phyloP scores from a whole-genome alignment of 345 rosid species.

The Tarenaya hassleriana region DNA sequence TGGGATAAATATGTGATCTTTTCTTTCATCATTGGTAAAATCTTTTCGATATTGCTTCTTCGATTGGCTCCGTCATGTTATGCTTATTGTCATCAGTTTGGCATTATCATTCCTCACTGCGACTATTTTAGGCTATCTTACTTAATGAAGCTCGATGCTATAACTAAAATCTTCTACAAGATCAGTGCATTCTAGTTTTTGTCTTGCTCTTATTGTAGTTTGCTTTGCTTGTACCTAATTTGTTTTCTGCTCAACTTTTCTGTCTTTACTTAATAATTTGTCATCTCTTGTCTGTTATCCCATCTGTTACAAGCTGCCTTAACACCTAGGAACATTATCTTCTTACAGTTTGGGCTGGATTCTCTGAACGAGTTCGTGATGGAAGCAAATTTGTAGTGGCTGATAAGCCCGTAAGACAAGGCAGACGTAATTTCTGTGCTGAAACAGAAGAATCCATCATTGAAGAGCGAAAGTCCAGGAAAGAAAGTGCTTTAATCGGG shows the following conservation, averaged over 20 bases:
- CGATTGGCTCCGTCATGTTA: neutral
- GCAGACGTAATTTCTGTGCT: slow-evolving; percentile 44
- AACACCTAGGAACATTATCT: neutral
- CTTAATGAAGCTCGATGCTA: too few relatives aligned
- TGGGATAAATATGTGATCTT: too few relatives aligned
- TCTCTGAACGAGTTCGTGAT: slow-evolving; percentile 71
- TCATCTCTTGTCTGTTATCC: too few relatives aligned
- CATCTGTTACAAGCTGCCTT: too few relatives aligned
- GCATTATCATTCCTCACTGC: too few relatives aligned
- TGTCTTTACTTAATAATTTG: neutral
- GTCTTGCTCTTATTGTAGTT: neutral
- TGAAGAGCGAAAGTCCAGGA: slow-evolving; percentile 57
- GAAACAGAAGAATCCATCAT: slow-evolving; percentile 59
- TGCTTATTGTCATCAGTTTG: neutral
- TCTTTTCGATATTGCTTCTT: neutral
- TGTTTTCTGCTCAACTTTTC: too few relatives aligned
- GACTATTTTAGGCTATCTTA: too few relatives aligned
- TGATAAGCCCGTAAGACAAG: slow-evolving; percentile 56
- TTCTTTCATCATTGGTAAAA: too few relatives aligned
- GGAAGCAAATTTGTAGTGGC: slow-evolving; percentile 87
- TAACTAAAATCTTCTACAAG: too few relatives aligned
- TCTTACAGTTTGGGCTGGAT: slow-evolving; percentile 90
- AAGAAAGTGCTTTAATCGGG: slow-evolving; percentile 48
- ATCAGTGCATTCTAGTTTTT: too few relatives aligned
- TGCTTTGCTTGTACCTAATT: too few relatives aligned